A percentile compares a stretch with the other conserved stretches of the same genome.
Conservation (phyloP, 176 grass and related monocot species). For the Raddia guianensis region DNA sequence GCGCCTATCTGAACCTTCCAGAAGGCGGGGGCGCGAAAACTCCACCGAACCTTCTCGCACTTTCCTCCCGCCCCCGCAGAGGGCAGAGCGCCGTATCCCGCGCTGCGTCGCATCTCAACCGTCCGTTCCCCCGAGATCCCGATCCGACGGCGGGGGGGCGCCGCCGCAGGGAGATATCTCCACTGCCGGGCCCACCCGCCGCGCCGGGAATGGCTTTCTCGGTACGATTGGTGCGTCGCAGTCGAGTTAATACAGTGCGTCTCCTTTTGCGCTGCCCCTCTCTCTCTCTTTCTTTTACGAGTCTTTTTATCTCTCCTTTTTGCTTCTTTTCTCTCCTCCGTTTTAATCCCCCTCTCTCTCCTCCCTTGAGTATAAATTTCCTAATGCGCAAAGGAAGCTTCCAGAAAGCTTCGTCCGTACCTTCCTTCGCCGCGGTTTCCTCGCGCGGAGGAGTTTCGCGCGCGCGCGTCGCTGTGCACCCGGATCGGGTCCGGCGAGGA, state of each 20-base stretch:
- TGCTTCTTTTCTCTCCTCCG: neutral
- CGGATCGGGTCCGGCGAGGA: slow-evolving; percentile 40
- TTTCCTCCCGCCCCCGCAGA: slow-evolving; percentile 19
- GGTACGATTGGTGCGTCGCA: slow-evolving; percentile 49
- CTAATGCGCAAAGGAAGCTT: slow-evolving; percentile 55
- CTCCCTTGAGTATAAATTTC: slow-evolving; percentile 50
- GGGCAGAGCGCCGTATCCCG: neutral
- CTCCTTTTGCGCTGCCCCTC: neutral
- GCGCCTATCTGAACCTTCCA: slow-evolving; percentile 50
- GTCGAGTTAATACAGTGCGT: slow-evolving; percentile 24
- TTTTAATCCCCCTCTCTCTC: slow-evolving; percentile 2
- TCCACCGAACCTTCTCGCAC: slow-evolving; percentile 57
- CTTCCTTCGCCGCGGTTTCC: slow-evolving; percentile 14
- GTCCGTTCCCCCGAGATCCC: neutral
- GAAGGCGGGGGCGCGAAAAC: slow-evolving; percentile 32
- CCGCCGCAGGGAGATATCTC: slow-evolving; percentile 1
- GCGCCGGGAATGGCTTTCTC: neutral
- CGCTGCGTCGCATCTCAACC: neutral
- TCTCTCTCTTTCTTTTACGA: neutral
- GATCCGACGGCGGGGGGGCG: neutral
- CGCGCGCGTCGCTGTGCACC: too few relatives aligned
- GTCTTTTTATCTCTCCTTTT: neutral
- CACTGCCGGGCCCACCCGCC: neutral
- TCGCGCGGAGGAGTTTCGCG: too few relatives aligned
- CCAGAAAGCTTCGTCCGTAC: slow-evolving; percentile 69